phyloP scores from a whole-genome alignment of 2,329 filamentous ascomycete genomes.

The Clonostachys byssicola region DNA sequence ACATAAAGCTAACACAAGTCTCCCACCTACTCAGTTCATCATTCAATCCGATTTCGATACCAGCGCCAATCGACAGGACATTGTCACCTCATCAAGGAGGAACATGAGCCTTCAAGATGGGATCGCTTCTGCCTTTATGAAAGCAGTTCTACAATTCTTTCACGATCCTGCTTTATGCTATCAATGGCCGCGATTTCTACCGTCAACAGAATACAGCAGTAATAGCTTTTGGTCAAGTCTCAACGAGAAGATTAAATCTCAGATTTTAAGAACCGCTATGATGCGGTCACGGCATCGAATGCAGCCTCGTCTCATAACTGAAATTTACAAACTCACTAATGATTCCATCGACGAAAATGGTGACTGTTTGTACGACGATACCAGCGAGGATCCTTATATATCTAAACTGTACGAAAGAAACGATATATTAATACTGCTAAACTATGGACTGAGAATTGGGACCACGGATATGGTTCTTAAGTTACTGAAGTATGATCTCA shows the following conservation, averaged over 20 bases:
- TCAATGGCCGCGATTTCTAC: conserved; percentile 40
- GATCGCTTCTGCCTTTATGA: conserved; percentile 30
- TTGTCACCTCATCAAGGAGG: conserved; percentile 25
- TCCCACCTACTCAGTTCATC: conserved; percentile 25
- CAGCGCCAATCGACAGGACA: conserved; percentile 34
- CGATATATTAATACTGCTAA: neutral
- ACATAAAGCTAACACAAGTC: neutral
- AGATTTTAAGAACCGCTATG: conserved; percentile 6
- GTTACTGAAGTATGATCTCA: no score
- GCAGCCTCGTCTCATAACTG: neutral
- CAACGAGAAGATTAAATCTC: conserved; percentile 11
- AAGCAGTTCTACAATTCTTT: conserved; percentile 31
- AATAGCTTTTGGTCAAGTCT: conserved; percentile 17
- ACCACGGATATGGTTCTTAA: no score
- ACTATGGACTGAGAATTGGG: neutral
- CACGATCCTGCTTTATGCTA: conserved; percentile 27
- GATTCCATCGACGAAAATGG: neutral
- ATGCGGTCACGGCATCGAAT: conserved; percentile 4
- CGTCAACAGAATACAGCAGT: conserved; percentile 15
- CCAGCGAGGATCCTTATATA: neutral
- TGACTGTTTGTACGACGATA: neutral
- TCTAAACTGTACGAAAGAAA: neutral
- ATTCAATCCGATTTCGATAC: conserved; percentile 47
- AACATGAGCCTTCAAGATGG: conserved; percentile 27
- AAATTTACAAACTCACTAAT: neutral